These are phyloP conservation scores for Penicillium dipodomyicola DNA, from an alignment of 495 filamentous ascomycete genomes.

Conservation along the genomic window DNA sequence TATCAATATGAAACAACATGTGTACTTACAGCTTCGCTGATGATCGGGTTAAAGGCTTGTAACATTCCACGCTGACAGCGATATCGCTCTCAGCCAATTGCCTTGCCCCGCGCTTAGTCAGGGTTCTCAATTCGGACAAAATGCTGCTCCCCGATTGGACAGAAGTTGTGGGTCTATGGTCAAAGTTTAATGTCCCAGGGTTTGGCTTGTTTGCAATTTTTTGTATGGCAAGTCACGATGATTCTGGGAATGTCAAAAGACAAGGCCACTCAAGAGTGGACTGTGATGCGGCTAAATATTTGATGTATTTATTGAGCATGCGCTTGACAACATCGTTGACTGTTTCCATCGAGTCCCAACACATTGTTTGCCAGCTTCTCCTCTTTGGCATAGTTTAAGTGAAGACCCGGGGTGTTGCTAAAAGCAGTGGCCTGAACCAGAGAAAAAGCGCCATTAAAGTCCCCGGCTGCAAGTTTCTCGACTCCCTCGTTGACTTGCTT, in stretches of 20 bases:
- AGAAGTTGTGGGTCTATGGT: background rate
- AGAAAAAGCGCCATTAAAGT: slow-evolving; percentile 33
- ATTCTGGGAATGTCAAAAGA: no score
- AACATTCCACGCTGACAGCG: slow-evolving; percentile 29
- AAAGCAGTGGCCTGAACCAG: slow-evolving; percentile 31
- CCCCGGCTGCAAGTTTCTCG: slow-evolving; percentile 35
- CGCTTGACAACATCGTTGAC: slow-evolving; percentile 31
- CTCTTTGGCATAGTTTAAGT: slow-evolving; percentile 31
- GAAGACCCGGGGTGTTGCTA: slow-evolving; percentile 26
- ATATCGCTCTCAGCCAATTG: slow-evolving; percentile 37
- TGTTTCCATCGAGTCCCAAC: slow-evolving; percentile 30
- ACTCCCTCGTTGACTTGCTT: slow-evolving; percentile 26
- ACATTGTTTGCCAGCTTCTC: slow-evolving; percentile 30
- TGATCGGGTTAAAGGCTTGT: slow-evolving; percentile 27
- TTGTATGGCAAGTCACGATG: no score
- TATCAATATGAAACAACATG: background rate
- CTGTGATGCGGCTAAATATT: background rate
- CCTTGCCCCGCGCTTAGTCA: slow-evolving; percentile 41
- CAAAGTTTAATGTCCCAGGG: background rate
- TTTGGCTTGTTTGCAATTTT: slow-evolving; percentile 10
- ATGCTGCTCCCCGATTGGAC: slow-evolving; percentile 20
- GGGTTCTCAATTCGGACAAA: slow-evolving; percentile 14
- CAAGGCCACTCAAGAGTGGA: background rate
- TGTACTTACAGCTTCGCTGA: slow-evolving; percentile 32
- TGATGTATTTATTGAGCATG: background rate